These are phyloP conservation scores for Bidens hawaiensis DNA, from an alignment of 140 eudicot genomes.

Conservation along the genomic window DNA sequence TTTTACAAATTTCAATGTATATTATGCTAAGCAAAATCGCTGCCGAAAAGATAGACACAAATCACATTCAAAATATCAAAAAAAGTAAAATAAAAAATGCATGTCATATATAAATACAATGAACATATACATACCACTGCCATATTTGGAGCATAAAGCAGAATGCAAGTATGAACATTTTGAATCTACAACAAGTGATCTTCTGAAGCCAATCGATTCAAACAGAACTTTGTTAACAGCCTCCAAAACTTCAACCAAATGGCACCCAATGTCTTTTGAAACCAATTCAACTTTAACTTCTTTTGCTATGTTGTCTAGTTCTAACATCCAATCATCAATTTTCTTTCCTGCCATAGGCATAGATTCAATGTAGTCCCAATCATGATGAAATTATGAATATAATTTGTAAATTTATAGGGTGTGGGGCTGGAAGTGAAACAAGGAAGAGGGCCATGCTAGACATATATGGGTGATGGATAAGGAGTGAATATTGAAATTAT, in stretches of 20 bases:
- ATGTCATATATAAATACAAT: neutral
- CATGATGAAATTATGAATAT: neutral
- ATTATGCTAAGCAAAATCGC: constrained; percentile 85
- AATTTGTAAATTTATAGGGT: neutral
- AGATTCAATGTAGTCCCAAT: constrained; percentile 47
- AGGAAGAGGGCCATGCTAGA: neutral
- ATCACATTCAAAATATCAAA: constrained; percentile 19
- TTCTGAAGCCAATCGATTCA: constrained; percentile 61
- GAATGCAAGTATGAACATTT: constrained; percentile 79
- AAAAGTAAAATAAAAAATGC: neutral
- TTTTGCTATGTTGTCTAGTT: constrained; percentile 67
- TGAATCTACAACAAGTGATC: constrained; percentile 73
- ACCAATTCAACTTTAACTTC: constrained; percentile 75
- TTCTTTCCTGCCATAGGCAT: constrained; percentile 73
- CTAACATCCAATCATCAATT: constrained; percentile 62
- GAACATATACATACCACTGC: constrained; percentile 50
- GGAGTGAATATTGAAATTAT: neutral
- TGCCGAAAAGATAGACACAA: constrained; percentile 29
- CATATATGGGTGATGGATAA: constrained; percentile 6
- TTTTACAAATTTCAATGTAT: constrained; percentile 83
- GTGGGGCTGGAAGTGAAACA: too few relatives aligned
- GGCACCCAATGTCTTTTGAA: constrained; percentile 80
- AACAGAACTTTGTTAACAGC: constrained; percentile 85
- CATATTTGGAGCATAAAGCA: constrained; percentile 60
- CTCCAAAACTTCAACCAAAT: constrained; percentile 72